Evolutionary conservation across 2,329 filamentous ascomycete genomes (phyloP).

Genomic region (Hypoxylon sp.): DNA sequence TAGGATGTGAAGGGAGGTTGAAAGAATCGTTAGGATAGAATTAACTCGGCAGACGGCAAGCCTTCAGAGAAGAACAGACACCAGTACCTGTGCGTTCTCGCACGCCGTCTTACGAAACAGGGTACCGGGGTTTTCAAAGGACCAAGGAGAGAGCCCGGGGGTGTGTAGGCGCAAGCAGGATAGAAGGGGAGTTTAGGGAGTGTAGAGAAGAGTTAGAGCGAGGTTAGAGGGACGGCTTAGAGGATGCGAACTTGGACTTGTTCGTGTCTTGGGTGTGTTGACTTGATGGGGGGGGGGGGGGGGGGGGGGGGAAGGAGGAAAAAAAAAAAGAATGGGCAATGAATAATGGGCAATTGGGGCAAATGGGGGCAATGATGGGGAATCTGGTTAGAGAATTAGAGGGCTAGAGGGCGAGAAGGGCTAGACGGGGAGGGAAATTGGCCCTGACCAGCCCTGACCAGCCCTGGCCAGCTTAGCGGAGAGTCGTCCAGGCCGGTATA

Average conservation of each 20-base stretch:
- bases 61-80: conserved; percentile 31
- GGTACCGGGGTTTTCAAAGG: conserved; percentile 31
- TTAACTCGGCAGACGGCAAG: conserved; percentile 26
- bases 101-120: conserved; percentile 33
- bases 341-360: conserved; percentile 23
- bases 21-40: conserved; percentile 34
- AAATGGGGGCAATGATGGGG: conserved; percentile 5
- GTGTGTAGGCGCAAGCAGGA: conserved; percentile 24
- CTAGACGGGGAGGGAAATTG: conserved; percentile 11
- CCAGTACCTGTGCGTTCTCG: conserved; percentile 32
- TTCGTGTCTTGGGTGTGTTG: conserved; percentile 29
- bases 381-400: conserved; percentile 19
- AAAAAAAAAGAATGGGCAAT: conserved; percentile 16
- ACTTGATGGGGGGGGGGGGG: conserved; percentile 25
- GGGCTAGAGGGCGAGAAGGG: conserved; percentile 20
- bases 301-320: conserved; percentile 22
- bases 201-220: conserved; percentile 19
- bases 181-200: conserved; percentile 22
- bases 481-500: conserved; percentile 32
- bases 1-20: conserved; percentile 35
- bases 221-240: background rate
- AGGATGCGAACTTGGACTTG: conserved; percentile 6
- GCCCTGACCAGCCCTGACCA: too few species aligned
- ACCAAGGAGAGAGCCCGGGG: conserved; percentile 23
- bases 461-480: conserved; percentile 32